These are phyloP conservation scores for Arthonia radiata DNA, from an alignment of 495 filamentous ascomycete species.

Conservation along the genomic window DNA sequence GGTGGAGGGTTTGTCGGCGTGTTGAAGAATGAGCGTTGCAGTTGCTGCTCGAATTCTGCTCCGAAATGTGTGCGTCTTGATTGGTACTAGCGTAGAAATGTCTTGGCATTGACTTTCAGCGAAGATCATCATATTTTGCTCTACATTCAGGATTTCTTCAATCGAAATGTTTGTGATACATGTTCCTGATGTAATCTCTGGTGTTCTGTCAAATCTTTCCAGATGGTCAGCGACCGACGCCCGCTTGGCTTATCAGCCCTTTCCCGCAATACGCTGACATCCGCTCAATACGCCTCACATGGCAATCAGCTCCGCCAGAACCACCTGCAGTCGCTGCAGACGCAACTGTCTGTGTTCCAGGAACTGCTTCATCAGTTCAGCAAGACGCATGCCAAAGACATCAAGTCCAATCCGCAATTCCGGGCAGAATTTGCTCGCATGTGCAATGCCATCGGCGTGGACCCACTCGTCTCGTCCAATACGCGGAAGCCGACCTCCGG, in stretches of 20 bases:
- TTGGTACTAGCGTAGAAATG: too few relatives aligned
- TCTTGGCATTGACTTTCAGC: too few relatives aligned
- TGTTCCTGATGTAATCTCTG: too few relatives aligned
- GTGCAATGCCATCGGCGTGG: conserved; percentile 91
- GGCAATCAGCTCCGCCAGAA: conserved; percentile 57
- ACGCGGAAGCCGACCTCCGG: conserved; percentile 20
- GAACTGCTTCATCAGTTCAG: conserved; percentile 81
- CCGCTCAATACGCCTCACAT: conserved; percentile 68
- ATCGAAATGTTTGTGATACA: too few relatives aligned
- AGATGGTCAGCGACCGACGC: too few relatives aligned
- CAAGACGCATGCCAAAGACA: conserved; percentile 79
- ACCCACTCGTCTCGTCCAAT: conserved; percentile 59
- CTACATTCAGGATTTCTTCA: too few relatives aligned
- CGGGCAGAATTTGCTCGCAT: conserved; percentile 94
- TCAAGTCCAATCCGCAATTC: conserved; percentile 82
- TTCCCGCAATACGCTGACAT: conserved; percentile 52
- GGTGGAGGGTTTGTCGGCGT: too few relatives aligned
- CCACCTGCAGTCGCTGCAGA: conserved; percentile 60
- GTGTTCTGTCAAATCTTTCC: too few relatives aligned
- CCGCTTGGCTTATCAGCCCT: conserved; percentile 59
- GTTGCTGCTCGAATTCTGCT: too few relatives aligned
- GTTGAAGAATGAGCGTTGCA: too few relatives aligned
- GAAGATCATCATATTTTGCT: too few relatives aligned
- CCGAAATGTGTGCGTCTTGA: too few relatives aligned
- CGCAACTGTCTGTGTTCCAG: conserved; percentile 88